Evolutionary conservation across 75 land plant genomes (phyloP).

Genomic region (Cunninghamia lanceolata): DNA sequence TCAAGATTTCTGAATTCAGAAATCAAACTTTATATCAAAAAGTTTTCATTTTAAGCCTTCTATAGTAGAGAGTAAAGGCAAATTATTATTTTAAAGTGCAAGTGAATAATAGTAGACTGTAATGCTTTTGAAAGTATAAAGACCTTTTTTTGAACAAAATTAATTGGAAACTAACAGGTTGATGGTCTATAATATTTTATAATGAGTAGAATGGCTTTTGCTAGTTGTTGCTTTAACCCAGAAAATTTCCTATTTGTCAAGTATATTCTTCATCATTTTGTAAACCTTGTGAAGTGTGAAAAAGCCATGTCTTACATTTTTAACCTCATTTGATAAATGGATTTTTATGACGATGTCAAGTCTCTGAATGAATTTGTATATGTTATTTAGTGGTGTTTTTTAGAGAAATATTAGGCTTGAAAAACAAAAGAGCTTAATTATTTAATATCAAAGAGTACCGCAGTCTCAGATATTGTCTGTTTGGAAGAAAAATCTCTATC

Average conservation of each 20-base stretch:
- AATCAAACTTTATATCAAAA: no score
- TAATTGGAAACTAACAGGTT: background rate
- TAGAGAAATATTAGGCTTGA: background rate
- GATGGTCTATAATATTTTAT: background rate
- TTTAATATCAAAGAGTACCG: background rate
- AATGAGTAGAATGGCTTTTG: background rate
- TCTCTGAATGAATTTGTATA: background rate
- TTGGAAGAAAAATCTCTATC: background rate
- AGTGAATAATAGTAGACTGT: background rate
- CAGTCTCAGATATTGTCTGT: background rate
- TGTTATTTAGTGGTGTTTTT: background rate
- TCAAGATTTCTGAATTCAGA: background rate
- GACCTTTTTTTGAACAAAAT: no score
- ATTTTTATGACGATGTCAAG: background rate
- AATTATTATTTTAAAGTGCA: background rate
- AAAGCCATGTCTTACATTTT: background rate
- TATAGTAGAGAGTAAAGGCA: background rate
- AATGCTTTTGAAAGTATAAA: background rate
- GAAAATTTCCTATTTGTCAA: background rate
- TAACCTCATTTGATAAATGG: background rate
- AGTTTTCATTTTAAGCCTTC: background rate
- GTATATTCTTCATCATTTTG: background rate
- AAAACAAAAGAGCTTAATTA: no score
- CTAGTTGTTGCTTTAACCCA: background rate
- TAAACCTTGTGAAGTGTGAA: background rate